Evolutionary conservation across 495 filamentous ascomycete species (phyloP), one percentile per base, ranked within the genome.

Genomic region (Elasticomyces elasticus): DNA sequence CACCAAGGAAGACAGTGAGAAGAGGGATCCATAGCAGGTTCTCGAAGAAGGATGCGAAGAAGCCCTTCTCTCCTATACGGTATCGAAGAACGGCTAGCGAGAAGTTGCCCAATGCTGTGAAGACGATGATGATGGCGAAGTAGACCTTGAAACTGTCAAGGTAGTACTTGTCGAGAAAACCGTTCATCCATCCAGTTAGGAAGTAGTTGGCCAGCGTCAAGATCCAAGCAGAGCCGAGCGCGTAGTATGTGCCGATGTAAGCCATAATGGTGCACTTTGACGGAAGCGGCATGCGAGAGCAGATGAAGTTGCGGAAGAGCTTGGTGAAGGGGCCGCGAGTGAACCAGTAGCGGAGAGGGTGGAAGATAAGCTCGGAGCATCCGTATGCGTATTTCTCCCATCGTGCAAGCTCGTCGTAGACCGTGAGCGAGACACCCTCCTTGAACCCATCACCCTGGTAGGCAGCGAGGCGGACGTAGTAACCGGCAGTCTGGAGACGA

Each of bases 371-470:
- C 65, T 90, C 86, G 71, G 84, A 87, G 66, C 86, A 90, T n/a
- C 86, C 86, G 63, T 89, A 90, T 4, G 86, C 86, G 67, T 89
- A 89, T 67, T 89, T 89, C 61, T 89, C 85, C 85, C 85, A 89
- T 27, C 86, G 82, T 3, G 83, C 81, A 23, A 90, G 71, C 64
- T 90, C 86, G 66, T 90, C 86, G 67, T 90, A 90, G 26, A 90
- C 86, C 9, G 86, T 90, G 11, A 90, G 73, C 12, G 86, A 90
- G 24, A 90, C 86, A 56, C 86, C 86, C 64, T 90, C 86, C 66
- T 89, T 89, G 72, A 87, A 90, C 45, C 83, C 86, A 24, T 86
- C 79, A 44, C 80, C 79, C 22, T 81, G 76, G 74, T 84, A 90
- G 12, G 83, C 79, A 24, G 79, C 86, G 0, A 89, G 74, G 11